Base-by-base conservation (phyloP, 768 basidiomycete genomes). In the Hericium alpestre region DNA sequence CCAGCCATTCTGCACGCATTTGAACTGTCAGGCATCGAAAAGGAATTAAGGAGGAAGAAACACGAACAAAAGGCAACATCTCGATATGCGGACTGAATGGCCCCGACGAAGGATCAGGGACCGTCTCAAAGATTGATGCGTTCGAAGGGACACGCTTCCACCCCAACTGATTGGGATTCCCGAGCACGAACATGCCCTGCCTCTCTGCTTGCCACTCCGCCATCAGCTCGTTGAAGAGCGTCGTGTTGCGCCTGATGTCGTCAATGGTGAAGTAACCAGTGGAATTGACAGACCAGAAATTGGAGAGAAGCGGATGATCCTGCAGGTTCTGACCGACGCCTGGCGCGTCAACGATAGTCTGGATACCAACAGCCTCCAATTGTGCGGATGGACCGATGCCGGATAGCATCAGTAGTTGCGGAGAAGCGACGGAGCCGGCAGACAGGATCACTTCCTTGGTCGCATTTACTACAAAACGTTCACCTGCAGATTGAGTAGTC, bases 251-350 rank as follows among this genome's bases (percentile, higher is more conserved):
- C 38, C 15, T 27, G 22, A 52, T 22, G 23, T 59, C 58, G 22
- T 59, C 58, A 12, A 38, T n/a, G 37, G 58, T 59, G 13, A 49
- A 50, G 13, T 56, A 20, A 32, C 20, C 38, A 20, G 55, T 51
- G 10, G 56, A 40, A 54, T 61, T 63, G 38, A 49, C 38, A 37
- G 47, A 38, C 47, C 48, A 55, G 27, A 51, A 27, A 7, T 47
- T 65, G n/a, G 43, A 58, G 48, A 51, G 13, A n/a, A 27, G 4
- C 18, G 47, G 6, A 54, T 61, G 56, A 63, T 72, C 73, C 63
- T 72, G 71, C 12, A 74, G 62, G 56, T 74, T 72, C 15, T 46
- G 61, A 20, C 73, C 73, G 23, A 74, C 73, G 4, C 70, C 71
- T 0, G 73, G 71, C 20, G 71, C 60, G 56, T 71, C 38, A 3